A percentile compares a stretch with the other conserved stretches of the same genome.
Conservation (phyloP, 192 early-diverging fungal genomes). For the Coemansia sp. region DNA sequence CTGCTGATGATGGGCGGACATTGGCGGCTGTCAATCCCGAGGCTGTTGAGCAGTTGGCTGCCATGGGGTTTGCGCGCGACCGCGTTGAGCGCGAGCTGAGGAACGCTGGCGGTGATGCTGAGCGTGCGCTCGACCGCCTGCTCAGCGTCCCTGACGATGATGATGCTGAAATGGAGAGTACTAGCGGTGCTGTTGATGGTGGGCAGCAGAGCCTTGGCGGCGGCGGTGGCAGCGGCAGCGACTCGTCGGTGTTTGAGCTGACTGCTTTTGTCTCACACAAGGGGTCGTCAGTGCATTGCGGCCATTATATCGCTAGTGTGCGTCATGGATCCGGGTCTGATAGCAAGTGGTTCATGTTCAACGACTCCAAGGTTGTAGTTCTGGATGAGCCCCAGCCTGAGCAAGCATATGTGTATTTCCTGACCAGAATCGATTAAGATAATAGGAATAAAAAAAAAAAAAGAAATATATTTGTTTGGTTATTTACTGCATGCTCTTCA, state of each 20-base stretch:
- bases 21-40: slow-evolving; percentile 36
- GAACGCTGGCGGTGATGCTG: slow-evolving; percentile 84
- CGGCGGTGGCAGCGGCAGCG: slow-evolving; percentile 36
- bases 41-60: slow-evolving; percentile 73
- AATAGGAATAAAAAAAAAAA: neutral
- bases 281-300: slow-evolving; percentile 93
- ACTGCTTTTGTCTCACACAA: slow-evolving; percentile 92
- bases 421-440: slow-evolving; percentile 38
- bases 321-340: slow-evolving; percentile 56
- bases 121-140: slow-evolving; percentile 95
- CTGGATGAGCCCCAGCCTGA: slow-evolving; percentile 65
- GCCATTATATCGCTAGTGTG: slow-evolving; percentile 95
- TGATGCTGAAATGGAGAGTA: neutral
- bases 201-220: slow-evolving; percentile 6
- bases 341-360: slow-evolving; percentile 86
- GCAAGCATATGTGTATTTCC: slow-evolving; percentile 76
- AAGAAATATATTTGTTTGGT: neutral
- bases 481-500: slow-evolving; percentile 18
- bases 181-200: neutral
- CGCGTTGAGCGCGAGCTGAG: slow-evolving; percentile 83
- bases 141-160: slow-evolving; percentile 83
- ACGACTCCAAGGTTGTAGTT: slow-evolving; percentile 93
- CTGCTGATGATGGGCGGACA: too few relatives aligned
- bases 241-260: slow-evolving; percentile 48
- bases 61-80: slow-evolving; percentile 88